A percentile compares a stretch with the other conserved stretches of the same genome.
Evolutionary conservation across 2,329 filamentous ascomycete species (phyloP).

Genomic region (Ceratocystis colombiana): DNA sequence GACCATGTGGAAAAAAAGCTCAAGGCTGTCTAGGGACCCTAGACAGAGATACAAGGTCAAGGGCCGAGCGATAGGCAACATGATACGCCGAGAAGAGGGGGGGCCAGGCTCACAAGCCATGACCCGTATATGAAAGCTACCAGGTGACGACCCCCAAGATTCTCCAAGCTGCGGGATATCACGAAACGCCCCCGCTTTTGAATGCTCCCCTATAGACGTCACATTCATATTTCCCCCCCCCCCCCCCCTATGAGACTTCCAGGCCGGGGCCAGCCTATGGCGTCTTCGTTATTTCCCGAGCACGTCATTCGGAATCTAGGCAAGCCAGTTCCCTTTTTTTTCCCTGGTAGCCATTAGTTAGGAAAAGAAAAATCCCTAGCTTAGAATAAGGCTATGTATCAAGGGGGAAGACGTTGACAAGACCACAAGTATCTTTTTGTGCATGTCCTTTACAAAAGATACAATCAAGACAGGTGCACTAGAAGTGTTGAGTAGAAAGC

Average conservation of each 20-base stretch:
- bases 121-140: not conserved
- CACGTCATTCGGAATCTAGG: slow-evolving; percentile 32
- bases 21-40: slow-evolving; percentile 1
- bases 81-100: slow-evolving; percentile 4
- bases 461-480: not conserved
- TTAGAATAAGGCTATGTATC: too few relatives aligned
- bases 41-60: not conserved
- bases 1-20: slow-evolving; percentile 5
- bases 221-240: not conserved
- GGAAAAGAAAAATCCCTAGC: not conserved
- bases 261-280: slow-evolving; percentile 17
- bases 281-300: slow-evolving; percentile 29
- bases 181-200: slow-evolving; percentile 18
- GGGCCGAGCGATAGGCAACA: not conserved
- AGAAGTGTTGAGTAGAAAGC: not conserved
- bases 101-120: not conserved
- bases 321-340: slow-evolving; percentile 20
- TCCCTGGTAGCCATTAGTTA: not conserved
- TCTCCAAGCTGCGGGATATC: slow-evolving; percentile 12
- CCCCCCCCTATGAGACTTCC: not conserved
- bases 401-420: not conserved
- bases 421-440: not conserved
- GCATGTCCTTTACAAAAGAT: not conserved
- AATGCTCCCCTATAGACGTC: not conserved
- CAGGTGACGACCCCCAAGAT: not conserved